A percentile compares a stretch with the other conserved stretches of the same genome.
Conservation (phyloP, 2,329 filamentous ascomycete genomes). For the Ophiostoma ulmi region DNA sequence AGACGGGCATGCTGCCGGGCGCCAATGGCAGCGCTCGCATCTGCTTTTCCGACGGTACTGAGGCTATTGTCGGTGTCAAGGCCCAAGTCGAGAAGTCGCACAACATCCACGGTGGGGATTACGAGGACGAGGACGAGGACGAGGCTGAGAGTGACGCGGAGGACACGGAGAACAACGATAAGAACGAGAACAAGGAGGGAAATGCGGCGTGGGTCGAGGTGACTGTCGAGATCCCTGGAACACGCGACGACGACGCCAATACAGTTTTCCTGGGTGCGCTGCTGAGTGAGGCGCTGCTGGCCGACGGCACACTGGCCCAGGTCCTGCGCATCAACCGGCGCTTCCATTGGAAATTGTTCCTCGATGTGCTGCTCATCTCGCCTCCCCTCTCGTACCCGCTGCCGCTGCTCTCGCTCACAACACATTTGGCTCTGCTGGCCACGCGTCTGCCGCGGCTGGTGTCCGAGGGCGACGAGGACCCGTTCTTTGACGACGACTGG, state of each 20-base stretch:
- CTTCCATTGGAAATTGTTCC: conserved; percentile 94
- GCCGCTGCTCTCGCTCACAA: conserved; percentile 85
- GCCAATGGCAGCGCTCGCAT: conserved; percentile 91
- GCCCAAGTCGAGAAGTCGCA: conserved; percentile 79
- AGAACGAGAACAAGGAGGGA: conserved; percentile 30
- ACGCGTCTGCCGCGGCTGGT: conserved; percentile 79
- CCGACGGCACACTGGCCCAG: conserved; percentile 62
- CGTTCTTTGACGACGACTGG: conserved; percentile 98
- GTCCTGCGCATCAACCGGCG: conserved; percentile 80
- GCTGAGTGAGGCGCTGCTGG: conserved; percentile 79
- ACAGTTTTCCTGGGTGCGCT: conserved; percentile 84
- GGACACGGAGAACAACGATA: conserved; percentile 11
- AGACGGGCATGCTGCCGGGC: conserved; percentile 81
- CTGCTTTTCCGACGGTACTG: conserved; percentile 90
- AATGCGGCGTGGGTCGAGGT: conserved; percentile 69
- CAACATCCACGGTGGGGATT: conserved; percentile 29
- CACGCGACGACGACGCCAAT: conserved; percentile 83
- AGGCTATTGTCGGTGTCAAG: conserved; percentile 93
- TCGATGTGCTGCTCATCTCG: conserved; percentile 93
- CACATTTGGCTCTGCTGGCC: conserved; percentile 84
- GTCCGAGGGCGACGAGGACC: conserved; percentile 90
- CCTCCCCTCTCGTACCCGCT: conserved; percentile 88
- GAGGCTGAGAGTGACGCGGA: conserved; percentile 15
- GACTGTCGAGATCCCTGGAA: conserved; percentile 83
- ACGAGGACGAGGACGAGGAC: conserved; percentile 29